Base-by-base conservation (phyloP, 805 yeast genomes). In the Candida caryicola region DNA sequence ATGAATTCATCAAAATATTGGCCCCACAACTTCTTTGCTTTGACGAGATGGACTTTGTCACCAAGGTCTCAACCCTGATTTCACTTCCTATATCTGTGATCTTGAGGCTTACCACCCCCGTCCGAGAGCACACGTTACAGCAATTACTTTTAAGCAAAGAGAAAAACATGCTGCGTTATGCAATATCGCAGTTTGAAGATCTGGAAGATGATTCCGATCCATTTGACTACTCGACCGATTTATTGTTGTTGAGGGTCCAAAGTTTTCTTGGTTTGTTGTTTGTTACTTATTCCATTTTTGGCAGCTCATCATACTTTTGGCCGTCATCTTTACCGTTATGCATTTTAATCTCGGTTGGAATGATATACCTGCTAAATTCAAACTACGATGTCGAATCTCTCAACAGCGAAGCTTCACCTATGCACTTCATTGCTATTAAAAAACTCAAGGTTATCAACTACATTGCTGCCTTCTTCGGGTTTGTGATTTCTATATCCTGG, bases 401-500 rank as follows among this genome's bases (percentile, higher is more conserved):
- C 29, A 23, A 23, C 17, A 12, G 14, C 17, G 29, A 13, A 18
- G 13, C 33, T 8, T n/a, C 19, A 13, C 2, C 29, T 2, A 12
- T 23, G n/a, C 10, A 13, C 5, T 23, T 23, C 7, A 7, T 23
- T 3, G 38, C 38, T 39, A 10, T 35, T 13, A 7, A 12, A 29
- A 32, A 39, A 17, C 10, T 46, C 16, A 36, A 45, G 30, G 21
- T 34, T 30, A 31, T 53, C 43, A 56, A 59, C 41, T 46, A 59
- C 34, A 9, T 46, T 10, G 37, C 45, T 9, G 61, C 86, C 0
- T 31, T 70, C 0, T 15, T 71, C 3, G 96, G 96, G 0, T 91
- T 91, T 54, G 39, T 74, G 0, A 59, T 79, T 4, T 74, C 95
- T 1, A 66, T 91, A 2, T 55, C 78, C 1, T 80, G 88, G 77